These are phyloP conservation scores for Royoungia palumana DNA, from an alignment of 768 basidiomycete genomes.

Conservation along the genomic window DNA sequence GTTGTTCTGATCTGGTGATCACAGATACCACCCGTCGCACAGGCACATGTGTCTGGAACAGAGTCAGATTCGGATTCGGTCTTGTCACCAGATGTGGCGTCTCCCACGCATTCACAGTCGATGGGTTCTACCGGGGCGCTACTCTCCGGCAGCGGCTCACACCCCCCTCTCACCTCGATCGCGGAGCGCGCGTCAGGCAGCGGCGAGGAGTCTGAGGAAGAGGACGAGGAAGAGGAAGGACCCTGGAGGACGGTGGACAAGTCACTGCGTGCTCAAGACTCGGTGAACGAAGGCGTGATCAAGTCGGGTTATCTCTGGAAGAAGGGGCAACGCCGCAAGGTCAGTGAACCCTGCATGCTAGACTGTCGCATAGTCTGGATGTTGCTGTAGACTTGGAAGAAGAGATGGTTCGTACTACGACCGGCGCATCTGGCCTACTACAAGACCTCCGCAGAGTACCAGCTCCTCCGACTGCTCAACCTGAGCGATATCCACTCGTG, in stretches of 20 bases:
- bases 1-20: constrained; percentile 17
- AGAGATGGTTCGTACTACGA: constrained; percentile 95
- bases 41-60: constrained; percentile 57
- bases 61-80: constrained; percentile 87
- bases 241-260: constrained; percentile 60
- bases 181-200: constrained; percentile 69
- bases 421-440: constrained; percentile 93
- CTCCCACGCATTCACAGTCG: constrained; percentile 36
- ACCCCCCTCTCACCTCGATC: constrained; percentile 68
- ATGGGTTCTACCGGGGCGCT: constrained; percentile 29
- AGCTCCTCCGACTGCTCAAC: constrained; percentile 84
- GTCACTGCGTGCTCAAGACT: constrained; percentile 42
- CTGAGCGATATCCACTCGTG: constrained; percentile 87
- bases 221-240: constrained; percentile 63
- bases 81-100: constrained; percentile 49
- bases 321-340: constrained; percentile 97
- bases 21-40: constrained; percentile 31
- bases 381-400: constrained; percentile 86
- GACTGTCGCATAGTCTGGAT: constrained; percentile 2
- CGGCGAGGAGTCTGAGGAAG: constrained; percentile 76
- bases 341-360: constrained; percentile 33
- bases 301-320: constrained; percentile 96
- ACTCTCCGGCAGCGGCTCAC: constrained; percentile 32
- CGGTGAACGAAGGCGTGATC: constrained; percentile 66
- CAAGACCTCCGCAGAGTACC: constrained; percentile 93